Evolutionary conservation across 306 rosid species (phyloP).

Genomic region (Cyamopsis tetragonoloba): DNA sequence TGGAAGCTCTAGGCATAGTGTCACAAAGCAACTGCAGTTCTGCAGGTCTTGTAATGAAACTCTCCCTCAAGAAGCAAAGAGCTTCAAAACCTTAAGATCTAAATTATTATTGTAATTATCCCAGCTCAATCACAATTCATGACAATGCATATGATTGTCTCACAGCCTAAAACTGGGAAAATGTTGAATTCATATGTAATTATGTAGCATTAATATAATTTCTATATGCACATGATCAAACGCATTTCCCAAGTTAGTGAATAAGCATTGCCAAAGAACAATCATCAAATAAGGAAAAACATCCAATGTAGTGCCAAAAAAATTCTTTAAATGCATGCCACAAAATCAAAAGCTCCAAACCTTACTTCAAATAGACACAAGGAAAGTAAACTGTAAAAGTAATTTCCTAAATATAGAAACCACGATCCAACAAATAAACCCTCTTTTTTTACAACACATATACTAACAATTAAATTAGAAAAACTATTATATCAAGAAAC

Average conservation of each 20-base stretch:
- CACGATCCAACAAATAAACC: slow-evolving; percentile 5
- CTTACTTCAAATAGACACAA: slow-evolving; percentile 21
- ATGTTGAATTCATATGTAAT: background rate
- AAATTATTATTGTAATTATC: background rate
- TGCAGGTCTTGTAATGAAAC: background rate
- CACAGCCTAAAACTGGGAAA: background rate
- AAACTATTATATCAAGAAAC: too few relatives aligned
- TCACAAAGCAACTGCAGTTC: too few relatives aligned
- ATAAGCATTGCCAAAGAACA: background rate
- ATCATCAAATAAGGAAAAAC: background rate
- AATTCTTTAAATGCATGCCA: background rate
- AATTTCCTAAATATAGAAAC: slow-evolving; percentile 15
- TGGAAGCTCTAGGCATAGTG: background rate
- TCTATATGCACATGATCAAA: background rate
- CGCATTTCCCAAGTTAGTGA: background rate
- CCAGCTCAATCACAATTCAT: background rate
- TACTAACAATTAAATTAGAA: background rate
- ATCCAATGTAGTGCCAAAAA: background rate
- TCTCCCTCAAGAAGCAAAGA: background rate
- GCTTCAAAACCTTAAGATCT: background rate
- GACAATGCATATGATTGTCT: background rate
- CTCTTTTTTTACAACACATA: background rate
- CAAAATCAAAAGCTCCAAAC: slow-evolving; percentile 1
- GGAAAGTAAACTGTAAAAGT: background rate
- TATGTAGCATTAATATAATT: background rate